Percentiles rank a stretch among this genome's conserved stretches.
Conservation (phyloP, 164 flowering plant genomes). For the Chimonanthus praecox region DNA sequence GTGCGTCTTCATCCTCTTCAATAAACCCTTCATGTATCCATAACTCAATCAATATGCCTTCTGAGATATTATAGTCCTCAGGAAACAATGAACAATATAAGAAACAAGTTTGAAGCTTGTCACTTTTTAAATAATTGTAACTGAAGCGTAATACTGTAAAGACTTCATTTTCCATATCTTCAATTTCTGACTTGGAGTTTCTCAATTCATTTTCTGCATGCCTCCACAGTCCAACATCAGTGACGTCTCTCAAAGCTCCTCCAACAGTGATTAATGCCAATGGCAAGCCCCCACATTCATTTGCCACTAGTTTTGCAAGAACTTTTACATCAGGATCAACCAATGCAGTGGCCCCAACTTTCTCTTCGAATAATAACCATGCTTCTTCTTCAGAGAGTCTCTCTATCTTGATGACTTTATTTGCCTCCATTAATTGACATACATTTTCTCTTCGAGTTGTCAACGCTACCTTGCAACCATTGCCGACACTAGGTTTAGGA, state of each 20-base stretch:
- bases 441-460: neutral
- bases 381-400: neutral
- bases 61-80: too few relatives aligned
- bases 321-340: neutral
- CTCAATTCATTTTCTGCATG: neutral
- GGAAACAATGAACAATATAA: too few relatives aligned
- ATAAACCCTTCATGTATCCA: too few relatives aligned
- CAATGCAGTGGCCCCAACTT: neutral
- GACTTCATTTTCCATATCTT: neutral
- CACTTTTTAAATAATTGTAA: neutral
- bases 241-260: neutral
- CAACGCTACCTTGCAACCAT: neutral
- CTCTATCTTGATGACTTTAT: neutral
- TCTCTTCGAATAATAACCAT: neutral
- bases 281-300: neutral
- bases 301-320: neutral
- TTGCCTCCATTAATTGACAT: neutral
- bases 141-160: neutral
- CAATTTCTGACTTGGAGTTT: neutral
- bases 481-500: neutral
- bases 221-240: neutral
- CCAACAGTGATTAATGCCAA: slow-evolving; percentile 2
- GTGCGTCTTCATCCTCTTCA: too few relatives aligned
- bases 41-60: too few relatives aligned
- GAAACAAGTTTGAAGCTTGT: too few relatives aligned